phyloP scores from a whole-genome alignment of 805 yeast genomes.

The Monosporozyma aerobia region DNA sequence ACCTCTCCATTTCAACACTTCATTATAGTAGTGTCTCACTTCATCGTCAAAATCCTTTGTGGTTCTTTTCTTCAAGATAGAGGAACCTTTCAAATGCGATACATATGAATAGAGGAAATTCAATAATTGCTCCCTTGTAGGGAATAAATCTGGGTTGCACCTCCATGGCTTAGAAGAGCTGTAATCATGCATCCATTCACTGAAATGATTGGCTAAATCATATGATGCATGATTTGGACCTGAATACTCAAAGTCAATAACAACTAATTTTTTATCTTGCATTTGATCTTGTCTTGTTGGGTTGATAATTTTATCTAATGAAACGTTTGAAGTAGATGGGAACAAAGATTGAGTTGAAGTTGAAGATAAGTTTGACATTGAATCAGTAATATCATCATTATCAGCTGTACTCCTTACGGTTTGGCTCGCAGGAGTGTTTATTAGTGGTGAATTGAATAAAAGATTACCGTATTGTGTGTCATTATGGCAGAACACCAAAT shows the following conservation, averaged over 20 bases:
- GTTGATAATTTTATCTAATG: slow-evolving; percentile 27
- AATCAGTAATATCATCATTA: not conserved
- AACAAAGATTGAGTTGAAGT: slow-evolving; percentile 22
- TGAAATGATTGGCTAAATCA: slow-evolving; percentile 87
- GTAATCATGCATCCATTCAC: slow-evolving; percentile 97
- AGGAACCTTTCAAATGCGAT: slow-evolving; percentile 38
- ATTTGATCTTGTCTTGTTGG: slow-evolving; percentile 33
- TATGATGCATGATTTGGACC: slow-evolving; percentile 84
- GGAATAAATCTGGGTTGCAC: slow-evolving; percentile 45
- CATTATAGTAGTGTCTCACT: slow-evolving; percentile 49
- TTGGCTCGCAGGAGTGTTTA: slow-evolving; percentile 28
- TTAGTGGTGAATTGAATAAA: slow-evolving; percentile 52
- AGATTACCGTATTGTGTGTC: slow-evolving; percentile 96
- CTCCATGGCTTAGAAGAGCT: slow-evolving; percentile 43
- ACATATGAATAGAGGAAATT: slow-evolving; percentile 73
- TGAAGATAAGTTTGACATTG: not conserved
- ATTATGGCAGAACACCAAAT: slow-evolving; percentile 79
- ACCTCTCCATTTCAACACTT: slow-evolving; percentile 70
- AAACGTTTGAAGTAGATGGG: slow-evolving; percentile 21
- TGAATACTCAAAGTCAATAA: slow-evolving; percentile 92
- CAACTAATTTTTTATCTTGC: slow-evolving; percentile 71
- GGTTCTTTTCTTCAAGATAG: slow-evolving; percentile 9
- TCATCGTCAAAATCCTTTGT: slow-evolving; percentile 16
- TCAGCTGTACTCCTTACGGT: slow-evolving; percentile 2
- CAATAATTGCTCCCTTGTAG: slow-evolving; percentile 56